Evolutionary conservation across 108 stramenopile genomes (phyloP).

Genomic region (Epipyxis sp.): DNA sequence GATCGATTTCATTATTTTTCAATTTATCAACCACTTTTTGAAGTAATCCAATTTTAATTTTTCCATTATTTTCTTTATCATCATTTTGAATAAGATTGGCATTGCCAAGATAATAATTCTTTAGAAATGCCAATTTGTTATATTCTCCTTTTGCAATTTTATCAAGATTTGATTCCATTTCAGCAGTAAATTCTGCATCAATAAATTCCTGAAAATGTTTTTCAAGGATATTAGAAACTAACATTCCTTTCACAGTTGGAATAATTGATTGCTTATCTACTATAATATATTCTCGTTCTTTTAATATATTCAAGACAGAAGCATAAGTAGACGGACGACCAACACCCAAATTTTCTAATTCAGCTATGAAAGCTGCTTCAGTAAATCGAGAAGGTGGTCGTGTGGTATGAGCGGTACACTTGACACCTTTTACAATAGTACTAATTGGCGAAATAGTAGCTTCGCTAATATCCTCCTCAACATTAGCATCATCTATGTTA

Average conservation of each 20-base stretch:
- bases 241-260: slow-evolving; percentile 67
- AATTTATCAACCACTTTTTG: not conserved
- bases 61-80: not conserved
- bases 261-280: slow-evolving; percentile 47
- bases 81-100: too few species aligned
- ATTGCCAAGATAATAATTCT: not conserved
- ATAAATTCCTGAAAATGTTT: slow-evolving; percentile 66
- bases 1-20: not conserved
- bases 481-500: not conserved
- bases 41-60: not conserved
- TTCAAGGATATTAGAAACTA: slow-evolving; percentile 61
- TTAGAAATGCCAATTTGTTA: not conserved
- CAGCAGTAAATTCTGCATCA: slow-evolving; percentile 67
- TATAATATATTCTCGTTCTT: slow-evolving; percentile 62
- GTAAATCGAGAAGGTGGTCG: slow-evolving; percentile 15
- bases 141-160: slow-evolving; percentile 43
- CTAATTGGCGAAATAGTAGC: not conserved
- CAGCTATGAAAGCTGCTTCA: slow-evolving; percentile 69
- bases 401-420: not conserved
- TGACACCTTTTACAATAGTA: not conserved
- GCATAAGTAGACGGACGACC: slow-evolving; percentile 76
- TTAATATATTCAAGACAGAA: slow-evolving; percentile 60
- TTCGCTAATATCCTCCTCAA: not conserved
- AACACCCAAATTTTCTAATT: slow-evolving; percentile 69
- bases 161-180: slow-evolving; percentile 64